Evolutionary conservation across 1,139 yeast genomes (phyloP).

Genomic region (Suhomyces bribrorum): DNA sequence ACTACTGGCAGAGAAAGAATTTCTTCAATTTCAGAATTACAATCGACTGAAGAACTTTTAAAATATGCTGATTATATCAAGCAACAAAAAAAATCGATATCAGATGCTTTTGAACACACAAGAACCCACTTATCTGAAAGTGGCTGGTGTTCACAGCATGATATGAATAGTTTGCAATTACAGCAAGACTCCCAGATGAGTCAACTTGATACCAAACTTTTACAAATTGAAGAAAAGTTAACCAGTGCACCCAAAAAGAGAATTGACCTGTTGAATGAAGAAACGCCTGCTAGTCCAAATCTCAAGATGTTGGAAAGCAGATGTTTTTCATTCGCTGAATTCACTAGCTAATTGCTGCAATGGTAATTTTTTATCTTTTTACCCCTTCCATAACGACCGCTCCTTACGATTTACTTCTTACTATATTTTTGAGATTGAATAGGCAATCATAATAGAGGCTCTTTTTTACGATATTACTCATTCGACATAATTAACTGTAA

Average conservation of each 20-base stretch:
- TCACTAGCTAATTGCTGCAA: slow-evolving; percentile 7
- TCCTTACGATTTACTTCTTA: slow-evolving; percentile 10
- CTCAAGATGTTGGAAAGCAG: slow-evolving; percentile 28
- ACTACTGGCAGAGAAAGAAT: slow-evolving; percentile 7
- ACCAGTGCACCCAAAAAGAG: slow-evolving; percentile 8
- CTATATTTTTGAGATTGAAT: slow-evolving; percentile 2
- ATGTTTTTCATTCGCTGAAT: slow-evolving; percentile 26
- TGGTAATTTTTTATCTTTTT: not conserved
- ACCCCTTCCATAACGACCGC: slow-evolving; percentile 1
- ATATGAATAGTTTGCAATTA: slow-evolving; percentile 41
- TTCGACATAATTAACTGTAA: not conserved
- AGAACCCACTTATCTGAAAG: slow-evolving; percentile 34
- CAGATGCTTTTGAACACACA: slow-evolving; percentile 40
- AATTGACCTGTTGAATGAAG: slow-evolving; percentile 10
- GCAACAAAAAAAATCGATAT: slow-evolving; percentile 33
- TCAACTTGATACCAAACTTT: slow-evolving; percentile 36
- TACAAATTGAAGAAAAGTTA: slow-evolving; percentile 34
- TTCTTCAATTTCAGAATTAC: slow-evolving; percentile 28
- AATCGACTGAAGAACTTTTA: slow-evolving; percentile 33
- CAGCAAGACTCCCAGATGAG: slow-evolving; percentile 36
- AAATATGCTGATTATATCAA: slow-evolving; percentile 34
- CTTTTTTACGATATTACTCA: not conserved
- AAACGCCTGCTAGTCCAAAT: slow-evolving; percentile 25
- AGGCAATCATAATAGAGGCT: slow-evolving; percentile 1
- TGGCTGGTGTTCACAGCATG: slow-evolving; percentile 51